Evolutionary conservation across 805 yeast species (phyloP).

Genomic region (Torulaspora delbrueckii): DNA sequence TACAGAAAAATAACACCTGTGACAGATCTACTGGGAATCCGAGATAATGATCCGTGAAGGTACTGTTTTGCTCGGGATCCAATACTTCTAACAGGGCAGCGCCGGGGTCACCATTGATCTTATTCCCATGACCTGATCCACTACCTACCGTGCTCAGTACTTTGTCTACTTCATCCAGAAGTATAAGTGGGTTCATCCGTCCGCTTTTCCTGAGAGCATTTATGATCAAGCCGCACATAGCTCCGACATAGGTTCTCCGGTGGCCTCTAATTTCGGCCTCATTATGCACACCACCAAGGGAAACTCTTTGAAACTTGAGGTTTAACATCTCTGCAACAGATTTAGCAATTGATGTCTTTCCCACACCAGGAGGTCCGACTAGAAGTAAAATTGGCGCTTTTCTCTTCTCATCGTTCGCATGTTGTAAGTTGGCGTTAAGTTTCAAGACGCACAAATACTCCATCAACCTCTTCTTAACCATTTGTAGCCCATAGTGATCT

Average conservation of each 20-base stretch:
- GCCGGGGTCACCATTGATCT: conserved; percentile 77
- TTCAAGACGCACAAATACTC: conserved; percentile 79
- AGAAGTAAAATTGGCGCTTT: conserved; percentile 67
- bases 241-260: conserved; percentile 85
- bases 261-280: conserved; percentile 90
- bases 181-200: conserved; percentile 75
- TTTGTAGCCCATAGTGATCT: conserved; percentile 75
- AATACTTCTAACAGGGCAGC: conserved; percentile 84
- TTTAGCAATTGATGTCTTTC: conserved; percentile 81
- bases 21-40: conserved; percentile 84
- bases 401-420: conserved; percentile 4
- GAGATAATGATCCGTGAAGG: conserved; percentile 75
- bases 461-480: conserved; percentile 67
- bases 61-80: conserved; percentile 82
- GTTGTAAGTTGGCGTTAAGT: conserved; percentile 36
- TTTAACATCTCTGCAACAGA: conserved; percentile 73
- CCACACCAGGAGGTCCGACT: conserved; percentile 93
- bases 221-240: conserved; percentile 80
- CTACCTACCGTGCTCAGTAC: conserved; percentile 42
- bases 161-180: conserved; percentile 83
- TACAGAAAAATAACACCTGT: conserved; percentile 75
- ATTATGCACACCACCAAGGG: conserved; percentile 83
- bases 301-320: conserved; percentile 70
- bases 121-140: conserved; percentile 22
- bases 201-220: conserved; percentile 73